A percentile compares a stretch with the other conserved stretches of the same genome.
Conservation (phyloP, 2,329 filamentous ascomycete genomes). For the Salinomyces thailandicus region DNA sequence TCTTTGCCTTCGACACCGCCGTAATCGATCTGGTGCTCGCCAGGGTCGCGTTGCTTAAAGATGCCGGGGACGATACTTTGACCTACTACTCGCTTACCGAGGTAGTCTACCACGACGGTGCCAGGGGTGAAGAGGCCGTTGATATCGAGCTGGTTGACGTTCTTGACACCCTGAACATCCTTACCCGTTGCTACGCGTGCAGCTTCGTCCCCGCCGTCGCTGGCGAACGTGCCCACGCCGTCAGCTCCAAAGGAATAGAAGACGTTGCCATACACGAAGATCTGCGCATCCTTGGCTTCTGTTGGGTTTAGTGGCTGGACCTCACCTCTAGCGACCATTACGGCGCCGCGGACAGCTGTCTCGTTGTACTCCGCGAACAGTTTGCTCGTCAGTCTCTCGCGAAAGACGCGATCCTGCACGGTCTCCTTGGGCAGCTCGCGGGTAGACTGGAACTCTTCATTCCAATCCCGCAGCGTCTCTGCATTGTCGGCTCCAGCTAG, state of each 20-base stretch:
- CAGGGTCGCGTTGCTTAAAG: conserved; percentile 95
- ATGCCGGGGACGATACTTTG: conserved; percentile 98
- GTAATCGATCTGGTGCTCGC: conserved; percentile 98
- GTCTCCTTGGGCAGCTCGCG: conserved; percentile 87
- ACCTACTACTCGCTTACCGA: conserved; percentile 92
- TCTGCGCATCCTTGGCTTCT: conserved; percentile 84
- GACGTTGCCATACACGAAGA: conserved; percentile 99
- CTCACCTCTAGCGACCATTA: conserved; percentile 85
- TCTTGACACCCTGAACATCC: conserved; percentile 85
- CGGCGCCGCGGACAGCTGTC: conserved; percentile 80
- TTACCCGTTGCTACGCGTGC: conserved; percentile 93
- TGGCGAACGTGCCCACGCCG: conserved; percentile 92
- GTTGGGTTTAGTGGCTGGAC: conserved; percentile 91
- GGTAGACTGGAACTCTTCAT: conserved; percentile 96
- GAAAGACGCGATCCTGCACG: conserved; percentile 90
- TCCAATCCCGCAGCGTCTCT: conserved; percentile 94
- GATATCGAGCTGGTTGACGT: conserved; percentile 95
- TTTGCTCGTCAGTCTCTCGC: conserved; percentile 87
- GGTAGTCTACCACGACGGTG: conserved; percentile 91
- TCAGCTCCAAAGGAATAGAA: conserved; percentile 99
- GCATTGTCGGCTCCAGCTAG: conserved; percentile 86
- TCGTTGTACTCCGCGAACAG: conserved; percentile 97
- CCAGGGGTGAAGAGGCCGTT: conserved; percentile 88
- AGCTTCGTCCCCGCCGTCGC: conserved; percentile 92
- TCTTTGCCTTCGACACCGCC: conserved; percentile 97